Percentiles rank a stretch among this genome's conserved stretches.
Conservation (phyloP, 495 filamentous ascomycete species). For the Eremomyces bilateralis region DNA sequence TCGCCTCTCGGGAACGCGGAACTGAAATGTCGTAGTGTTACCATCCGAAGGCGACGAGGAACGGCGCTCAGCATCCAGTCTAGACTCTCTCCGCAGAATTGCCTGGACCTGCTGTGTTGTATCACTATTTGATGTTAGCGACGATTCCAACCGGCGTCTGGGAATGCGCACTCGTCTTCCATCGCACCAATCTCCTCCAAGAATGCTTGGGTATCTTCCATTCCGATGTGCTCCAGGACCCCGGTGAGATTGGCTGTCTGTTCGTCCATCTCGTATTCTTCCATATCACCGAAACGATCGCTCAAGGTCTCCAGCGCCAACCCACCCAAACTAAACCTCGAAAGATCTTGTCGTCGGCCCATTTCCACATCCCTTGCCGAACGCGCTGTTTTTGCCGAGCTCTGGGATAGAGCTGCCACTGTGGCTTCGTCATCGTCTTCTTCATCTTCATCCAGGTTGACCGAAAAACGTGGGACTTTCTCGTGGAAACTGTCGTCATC, state of each 20-base stretch:
- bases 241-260: too few species aligned
- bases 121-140: too few species aligned
- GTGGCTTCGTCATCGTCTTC: too few species aligned
- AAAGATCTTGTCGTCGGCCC: slow-evolving; percentile 29
- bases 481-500: slow-evolving; percentile 21
- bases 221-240: too few species aligned
- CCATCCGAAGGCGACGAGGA: not conserved
- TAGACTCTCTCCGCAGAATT: too few species aligned
- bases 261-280: slow-evolving; percentile 10
- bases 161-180: too few species aligned
- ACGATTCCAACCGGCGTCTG: too few species aligned
- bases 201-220: too few species aligned
- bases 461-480: slow-evolving; percentile 39
- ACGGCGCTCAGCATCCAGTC: too few species aligned
- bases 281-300: slow-evolving; percentile 34
- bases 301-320: slow-evolving; percentile 27
- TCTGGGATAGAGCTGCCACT: too few species aligned
- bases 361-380: slow-evolving; percentile 35
- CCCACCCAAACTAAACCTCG: slow-evolving; percentile 16
- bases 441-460: slow-evolving; percentile 37
- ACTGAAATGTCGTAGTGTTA: not conserved
- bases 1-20: not conserved
- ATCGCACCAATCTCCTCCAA: too few species aligned
- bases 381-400: slow-evolving; percentile 49
- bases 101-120: too few species aligned